Evolutionary conservation across 768 basidiomycete genomes (phyloP).

Genomic region (Mycena floridula): DNA sequence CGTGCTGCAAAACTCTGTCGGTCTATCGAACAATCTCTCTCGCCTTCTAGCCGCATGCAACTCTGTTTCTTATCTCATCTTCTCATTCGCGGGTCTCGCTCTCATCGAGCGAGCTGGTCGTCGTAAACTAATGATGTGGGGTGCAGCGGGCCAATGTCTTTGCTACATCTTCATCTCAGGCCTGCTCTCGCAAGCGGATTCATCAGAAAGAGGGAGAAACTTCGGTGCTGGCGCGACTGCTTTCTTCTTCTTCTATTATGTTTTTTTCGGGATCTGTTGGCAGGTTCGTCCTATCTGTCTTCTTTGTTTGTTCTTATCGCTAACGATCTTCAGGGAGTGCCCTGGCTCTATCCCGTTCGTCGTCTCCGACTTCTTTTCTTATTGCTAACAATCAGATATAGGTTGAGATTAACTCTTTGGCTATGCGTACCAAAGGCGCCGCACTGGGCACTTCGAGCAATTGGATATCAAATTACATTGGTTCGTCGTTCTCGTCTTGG

Average conservation of each 20-base stretch:
- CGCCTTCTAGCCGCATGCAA: conserved; percentile 47
- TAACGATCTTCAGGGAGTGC: conserved; percentile 29
- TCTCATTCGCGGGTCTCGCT: conserved; percentile 38
- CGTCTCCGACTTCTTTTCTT: no score
- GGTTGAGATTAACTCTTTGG: conserved; percentile 44
- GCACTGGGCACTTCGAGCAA: conserved; percentile 43
- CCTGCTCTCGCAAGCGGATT: conserved; percentile 30
- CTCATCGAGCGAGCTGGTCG: conserved; percentile 44
- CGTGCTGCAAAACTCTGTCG: conserved; percentile 45
- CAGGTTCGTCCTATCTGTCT: conserved; percentile 25
- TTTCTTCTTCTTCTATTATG: conserved; percentile 46
- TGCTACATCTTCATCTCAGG: conserved; percentile 40
- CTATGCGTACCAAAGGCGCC: conserved; percentile 46
- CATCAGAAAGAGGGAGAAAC: conserved; percentile 21
- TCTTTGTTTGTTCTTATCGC: neutral
- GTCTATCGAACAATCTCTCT: conserved; percentile 41
- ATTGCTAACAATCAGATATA: no score
- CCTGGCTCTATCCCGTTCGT: conserved; percentile 47
- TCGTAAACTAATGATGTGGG: conserved; percentile 48
- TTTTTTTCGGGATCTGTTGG: conserved; percentile 49
- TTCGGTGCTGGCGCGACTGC: conserved; percentile 39
- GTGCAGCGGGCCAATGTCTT: conserved; percentile 41
- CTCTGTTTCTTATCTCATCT: conserved; percentile 42
- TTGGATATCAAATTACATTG: conserved; percentile 48
- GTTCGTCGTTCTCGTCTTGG: no score